phyloP scores from a whole-genome alignment of 78 protist species.

The Tieghemostelium lacteum region DNA sequence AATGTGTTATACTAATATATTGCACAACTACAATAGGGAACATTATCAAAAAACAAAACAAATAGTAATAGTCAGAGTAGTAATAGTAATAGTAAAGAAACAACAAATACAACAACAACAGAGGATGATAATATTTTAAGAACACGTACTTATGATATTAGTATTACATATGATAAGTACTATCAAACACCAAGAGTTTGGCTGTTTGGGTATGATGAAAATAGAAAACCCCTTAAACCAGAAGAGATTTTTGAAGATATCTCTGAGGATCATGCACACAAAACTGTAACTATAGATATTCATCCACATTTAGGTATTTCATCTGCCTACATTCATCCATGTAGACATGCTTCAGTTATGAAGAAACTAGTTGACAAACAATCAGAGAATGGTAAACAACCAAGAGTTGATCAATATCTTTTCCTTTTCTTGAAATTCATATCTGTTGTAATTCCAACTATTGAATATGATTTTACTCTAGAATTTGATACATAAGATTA shows the following conservation, averaged over 20 bases:
- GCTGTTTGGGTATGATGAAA: constrained; percentile 95
- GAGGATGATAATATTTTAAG: constrained; percentile 84
- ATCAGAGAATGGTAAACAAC: constrained; percentile 65
- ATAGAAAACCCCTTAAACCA: constrained; percentile 75
- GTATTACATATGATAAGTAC: constrained; percentile 96
- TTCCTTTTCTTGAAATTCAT: constrained; percentile 96
- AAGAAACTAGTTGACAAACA: constrained; percentile 89
- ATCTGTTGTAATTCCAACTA: constrained; percentile 95
- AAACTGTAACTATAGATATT: constrained; percentile 97
- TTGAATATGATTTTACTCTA: constrained; percentile 95
- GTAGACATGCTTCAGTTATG: constrained; percentile 94
- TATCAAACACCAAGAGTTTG: constrained; percentile 95
- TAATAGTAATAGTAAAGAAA: background rate
- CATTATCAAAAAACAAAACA: constrained; percentile 17
- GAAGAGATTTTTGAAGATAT: constrained; percentile 95
- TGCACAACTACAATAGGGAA: background rate
- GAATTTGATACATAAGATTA: constrained; percentile 74
- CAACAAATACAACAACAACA: background rate
- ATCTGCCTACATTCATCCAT: constrained; percentile 94
- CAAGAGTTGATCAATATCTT: constrained; percentile 87
- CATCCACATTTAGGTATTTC: constrained; percentile 94
- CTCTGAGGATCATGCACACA: constrained; percentile 96
- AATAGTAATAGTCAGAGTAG: background rate
- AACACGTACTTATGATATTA: constrained; percentile 94
- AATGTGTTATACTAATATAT: background rate